Percentiles rank a stretch among this genome's conserved stretches.
phyloP scores from a whole-genome alignment of 805 yeast genomes.

The Ogataea glucozyma region DNA sequence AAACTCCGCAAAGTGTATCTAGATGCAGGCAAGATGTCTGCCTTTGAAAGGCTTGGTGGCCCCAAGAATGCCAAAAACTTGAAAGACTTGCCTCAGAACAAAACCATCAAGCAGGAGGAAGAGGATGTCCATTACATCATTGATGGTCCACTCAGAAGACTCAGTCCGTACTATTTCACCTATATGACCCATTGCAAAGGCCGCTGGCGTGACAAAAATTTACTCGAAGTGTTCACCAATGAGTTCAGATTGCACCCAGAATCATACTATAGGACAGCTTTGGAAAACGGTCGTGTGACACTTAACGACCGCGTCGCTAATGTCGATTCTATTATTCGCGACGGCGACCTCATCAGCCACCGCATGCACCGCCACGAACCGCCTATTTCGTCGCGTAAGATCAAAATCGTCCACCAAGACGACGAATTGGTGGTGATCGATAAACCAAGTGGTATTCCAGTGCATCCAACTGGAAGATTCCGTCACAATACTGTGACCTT shows the following conservation, averaged over 20 bases:
- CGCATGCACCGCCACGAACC: conserved; percentile 89
- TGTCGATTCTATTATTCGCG: conserved; percentile 63
- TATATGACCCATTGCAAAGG: conserved; percentile 88
- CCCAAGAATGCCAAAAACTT: conserved; percentile 20
- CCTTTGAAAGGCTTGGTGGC: conserved; percentile 44
- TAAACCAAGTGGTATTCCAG: conserved; percentile 94
- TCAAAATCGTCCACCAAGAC: conserved; percentile 70
- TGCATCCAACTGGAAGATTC: conserved; percentile 91
- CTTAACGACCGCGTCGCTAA: conserved; percentile 68
- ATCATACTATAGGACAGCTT: conserved; percentile 58
- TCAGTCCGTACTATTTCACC: conserved; percentile 84
- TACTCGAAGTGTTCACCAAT: conserved; percentile 75
- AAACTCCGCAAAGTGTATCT: conserved; percentile 44
- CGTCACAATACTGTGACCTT: conserved; percentile 75
- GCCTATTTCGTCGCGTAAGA: conserved; percentile 60
- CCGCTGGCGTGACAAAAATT: conserved; percentile 85
- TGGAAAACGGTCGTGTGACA: conserved; percentile 66
- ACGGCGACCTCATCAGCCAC: conserved; percentile 84
- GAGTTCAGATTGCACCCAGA: conserved; percentile 84
- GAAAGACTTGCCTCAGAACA: conserved; percentile 23
- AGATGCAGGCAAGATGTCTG: conserved; percentile 44
- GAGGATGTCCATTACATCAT: conserved; percentile 58
- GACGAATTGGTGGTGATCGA: conserved; percentile 80
- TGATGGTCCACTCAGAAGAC: conserved; percentile 65
- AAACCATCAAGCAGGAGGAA: conserved; percentile 51